Base-by-base conservation (phyloP, 2,329 filamentous ascomycete genomes). In the Domatiomyces catenatus region DNA sequence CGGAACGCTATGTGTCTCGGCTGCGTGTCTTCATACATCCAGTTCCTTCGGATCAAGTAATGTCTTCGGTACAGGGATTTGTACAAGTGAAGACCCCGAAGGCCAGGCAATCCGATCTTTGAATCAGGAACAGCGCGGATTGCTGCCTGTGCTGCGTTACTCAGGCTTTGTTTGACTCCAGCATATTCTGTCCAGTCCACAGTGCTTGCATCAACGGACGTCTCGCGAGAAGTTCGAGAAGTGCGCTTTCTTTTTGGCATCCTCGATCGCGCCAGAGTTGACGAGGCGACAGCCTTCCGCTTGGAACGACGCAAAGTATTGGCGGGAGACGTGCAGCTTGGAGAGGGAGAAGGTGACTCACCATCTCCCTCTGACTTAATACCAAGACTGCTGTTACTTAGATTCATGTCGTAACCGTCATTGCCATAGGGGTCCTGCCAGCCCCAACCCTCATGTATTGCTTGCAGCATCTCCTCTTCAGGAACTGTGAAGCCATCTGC, bases 51-150 rank as follows among this genome's bases (percentile, higher is more conserved):
- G 56, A 98, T 93, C 67, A 92, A 82, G 66, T 92, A 79, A 63
- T 96, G 89, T 8, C 92, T 83, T 55, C 90, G 86, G 63, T 96
- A 98, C 4, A 98, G 76, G 0, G 90, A 94, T 66, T 98, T 98
- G 76, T 86, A 96, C 1, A 98, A 78, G 66, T 96, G 92, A 52
- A 96, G 77, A 59, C 83, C 84, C 45, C 84, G 80, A 32, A 98
- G 71, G 59, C 81, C 84, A 2, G 86, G 72, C 3, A 96, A 67
- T 10, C 89, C 89, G 42, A 94, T 71, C 44, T 83, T 76, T 5
- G 88, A 88, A 61, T 90, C 84, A 1, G 87, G 85, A 12, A 95
- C 81, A 8, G 87, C 86, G 28, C 81, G 64, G 2, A 83, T 82
- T n/a, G 92, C 92, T 50, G 86, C 84, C 61, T 80, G 87, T 26